phyloP scores from a whole-genome alignment of 257 asterid genomes.

The Petunia secreta region DNA sequence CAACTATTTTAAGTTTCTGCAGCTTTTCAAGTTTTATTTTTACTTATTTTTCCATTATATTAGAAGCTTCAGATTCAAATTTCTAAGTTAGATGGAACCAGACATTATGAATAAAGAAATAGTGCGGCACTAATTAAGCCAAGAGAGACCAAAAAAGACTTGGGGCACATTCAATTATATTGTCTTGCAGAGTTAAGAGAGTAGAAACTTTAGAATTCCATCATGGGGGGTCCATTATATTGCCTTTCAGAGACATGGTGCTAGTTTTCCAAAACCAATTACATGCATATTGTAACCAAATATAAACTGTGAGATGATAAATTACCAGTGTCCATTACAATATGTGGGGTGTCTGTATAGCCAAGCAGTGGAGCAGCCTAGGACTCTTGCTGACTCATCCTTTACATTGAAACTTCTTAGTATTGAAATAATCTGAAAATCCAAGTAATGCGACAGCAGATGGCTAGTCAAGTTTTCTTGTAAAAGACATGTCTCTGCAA shows the following conservation, averaged over 20 bases:
- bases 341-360: conserved; percentile 62
- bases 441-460: conserved; percentile 39
- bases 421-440: conserved; percentile 60
- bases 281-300: too few relatives aligned
- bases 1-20: background rate
- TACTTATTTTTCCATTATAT: background rate
- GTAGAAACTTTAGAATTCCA: too few relatives aligned
- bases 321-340: conserved; percentile 68
- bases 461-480: too few relatives aligned
- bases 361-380: conserved; percentile 83
- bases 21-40: background rate
- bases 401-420: conserved; percentile 60
- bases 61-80: background rate
- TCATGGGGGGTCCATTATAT: too few relatives aligned
- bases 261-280: too few relatives aligned
- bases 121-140: too few relatives aligned
- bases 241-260: too few relatives aligned
- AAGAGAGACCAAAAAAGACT: too few relatives aligned
- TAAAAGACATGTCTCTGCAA: too few relatives aligned
- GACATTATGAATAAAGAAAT: background rate
- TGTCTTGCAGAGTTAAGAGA: too few relatives aligned
- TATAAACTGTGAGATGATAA: background rate
- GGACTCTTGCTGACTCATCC: conserved; percentile 79
- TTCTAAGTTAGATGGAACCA: background rate
- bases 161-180: too few relatives aligned